These are phyloP conservation scores for Mollisia scopiformis DNA, from an alignment of 2,329 filamentous ascomycete species.

Conservation along the genomic window DNA sequence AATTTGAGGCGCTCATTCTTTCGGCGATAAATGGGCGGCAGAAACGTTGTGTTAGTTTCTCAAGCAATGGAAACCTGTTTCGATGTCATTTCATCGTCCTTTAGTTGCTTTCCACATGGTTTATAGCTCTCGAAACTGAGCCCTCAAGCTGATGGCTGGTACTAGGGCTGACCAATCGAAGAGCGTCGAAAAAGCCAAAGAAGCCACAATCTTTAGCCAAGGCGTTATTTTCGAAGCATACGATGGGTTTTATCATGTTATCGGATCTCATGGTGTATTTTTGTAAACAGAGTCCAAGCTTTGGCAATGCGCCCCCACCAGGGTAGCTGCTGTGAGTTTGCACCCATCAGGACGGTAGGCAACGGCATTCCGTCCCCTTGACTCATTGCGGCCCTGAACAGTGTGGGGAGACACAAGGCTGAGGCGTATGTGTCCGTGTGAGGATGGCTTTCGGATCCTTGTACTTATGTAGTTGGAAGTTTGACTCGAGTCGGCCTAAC, in stretches of 20 bases:
- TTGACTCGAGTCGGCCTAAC: not conserved
- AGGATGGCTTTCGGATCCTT: not conserved
- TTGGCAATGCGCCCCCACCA: slow-evolving; percentile 14
- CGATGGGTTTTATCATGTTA: slow-evolving; percentile 5
- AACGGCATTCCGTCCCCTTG: not conserved
- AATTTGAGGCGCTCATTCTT: slow-evolving; percentile 25
- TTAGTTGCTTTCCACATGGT: slow-evolving; percentile 17
- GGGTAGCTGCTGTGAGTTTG: not conserved
- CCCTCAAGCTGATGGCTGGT: slow-evolving; percentile 14
- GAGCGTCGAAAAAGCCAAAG: slow-evolving; percentile 16
- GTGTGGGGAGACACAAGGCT: slow-evolving; percentile 3
- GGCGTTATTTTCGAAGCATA: slow-evolving; percentile 4
- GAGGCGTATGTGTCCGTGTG: not conserved
- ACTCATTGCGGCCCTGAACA: not conserved
- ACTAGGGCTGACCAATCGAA: slow-evolving; percentile 20
- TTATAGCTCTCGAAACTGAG: slow-evolving; percentile 17
- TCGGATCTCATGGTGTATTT: slow-evolving; percentile 6
- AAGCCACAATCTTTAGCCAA: slow-evolving; percentile 21
- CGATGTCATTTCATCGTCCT: slow-evolving; percentile 4
- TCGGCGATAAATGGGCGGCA: slow-evolving; percentile 12
- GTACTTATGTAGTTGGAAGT: not conserved
- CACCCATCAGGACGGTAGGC: not conserved
- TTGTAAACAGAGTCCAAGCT: slow-evolving; percentile 5
- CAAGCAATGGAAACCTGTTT: slow-evolving; percentile 4
- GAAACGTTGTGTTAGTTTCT: not conserved